phyloP scores from a whole-genome alignment of 2,329 filamentous ascomycete species.

The Grosmannia huntii region DNA sequence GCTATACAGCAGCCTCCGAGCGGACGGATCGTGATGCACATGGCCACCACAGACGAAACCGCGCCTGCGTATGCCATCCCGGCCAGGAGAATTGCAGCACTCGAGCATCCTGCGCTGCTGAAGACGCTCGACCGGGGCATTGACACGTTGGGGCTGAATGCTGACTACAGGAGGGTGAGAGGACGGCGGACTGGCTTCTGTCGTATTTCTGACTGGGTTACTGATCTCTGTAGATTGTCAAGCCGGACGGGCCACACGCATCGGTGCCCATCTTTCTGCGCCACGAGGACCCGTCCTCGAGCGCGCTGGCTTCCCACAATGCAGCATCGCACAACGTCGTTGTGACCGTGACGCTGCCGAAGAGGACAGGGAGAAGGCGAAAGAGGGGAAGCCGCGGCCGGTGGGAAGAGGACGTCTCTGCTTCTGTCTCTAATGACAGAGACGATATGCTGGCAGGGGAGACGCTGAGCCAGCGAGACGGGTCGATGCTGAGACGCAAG shows the following conservation, averaged over 20 bases:
- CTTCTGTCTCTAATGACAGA: too few species aligned
- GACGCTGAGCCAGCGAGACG: conserved; percentile 28
- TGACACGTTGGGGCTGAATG: conserved; percentile 25
- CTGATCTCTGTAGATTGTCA: conserved; percentile 25
- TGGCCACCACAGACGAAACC: conserved; percentile 1
- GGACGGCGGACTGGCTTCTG: too few species aligned
- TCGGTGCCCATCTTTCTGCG: conserved; percentile 61
- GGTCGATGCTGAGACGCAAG: conserved; percentile 43
- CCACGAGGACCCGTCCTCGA: conserved; percentile 65
- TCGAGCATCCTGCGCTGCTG: conserved; percentile 31
- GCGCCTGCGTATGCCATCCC: conserved; percentile 26
- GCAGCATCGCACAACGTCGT: conserved; percentile 70
- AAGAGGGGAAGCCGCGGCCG: conserved; percentile 64
- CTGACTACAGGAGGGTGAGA: conserved; percentile 24
- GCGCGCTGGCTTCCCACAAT: conserved; percentile 65
- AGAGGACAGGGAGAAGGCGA: conserved; percentile 71
- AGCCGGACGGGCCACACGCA: conserved; percentile 29
- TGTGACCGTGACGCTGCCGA: conserved; percentile 76
- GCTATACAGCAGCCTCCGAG: too few species aligned
- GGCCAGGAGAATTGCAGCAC: conserved; percentile 24
- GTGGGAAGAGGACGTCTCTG: conserved; percentile 28
- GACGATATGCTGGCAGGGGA: neutral
- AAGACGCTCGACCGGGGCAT: conserved; percentile 28
- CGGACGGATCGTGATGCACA: neutral
- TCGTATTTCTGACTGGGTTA: neutral